Percentiles rank a stretch among this genome's conserved stretches.
Conservation (phyloP, 768 basidiomycete genomes). For the Mycena pura region DNA sequence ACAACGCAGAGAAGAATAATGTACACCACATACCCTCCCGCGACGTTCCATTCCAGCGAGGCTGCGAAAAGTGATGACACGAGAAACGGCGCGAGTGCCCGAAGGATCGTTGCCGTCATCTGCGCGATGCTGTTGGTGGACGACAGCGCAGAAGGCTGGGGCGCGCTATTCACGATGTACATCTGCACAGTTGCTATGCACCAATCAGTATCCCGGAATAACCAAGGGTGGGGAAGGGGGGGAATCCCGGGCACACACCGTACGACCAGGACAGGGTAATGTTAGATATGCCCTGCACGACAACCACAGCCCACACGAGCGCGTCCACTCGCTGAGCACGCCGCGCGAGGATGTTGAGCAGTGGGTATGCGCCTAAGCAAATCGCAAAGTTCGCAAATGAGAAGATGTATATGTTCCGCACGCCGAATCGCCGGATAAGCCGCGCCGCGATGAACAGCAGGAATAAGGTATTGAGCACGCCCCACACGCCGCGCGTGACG, state of each 20-base stretch:
- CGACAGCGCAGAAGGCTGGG: constrained; percentile 49
- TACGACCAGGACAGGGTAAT: constrained; percentile 16
- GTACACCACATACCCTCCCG: constrained; percentile 55
- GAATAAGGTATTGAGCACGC: constrained; percentile 53
- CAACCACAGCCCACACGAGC: constrained; percentile 22
- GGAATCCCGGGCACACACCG: constrained; percentile 6
- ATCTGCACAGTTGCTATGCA: constrained; percentile 49
- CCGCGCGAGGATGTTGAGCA: constrained; percentile 23
- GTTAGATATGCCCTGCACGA: constrained; percentile 23
- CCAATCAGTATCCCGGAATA: neutral
- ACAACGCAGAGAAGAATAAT: constrained; percentile 39
- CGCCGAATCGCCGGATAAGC: constrained; percentile 51
- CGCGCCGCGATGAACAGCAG: constrained; percentile 53
- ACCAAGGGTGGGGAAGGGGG: no score
- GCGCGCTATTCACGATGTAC: constrained; percentile 52
- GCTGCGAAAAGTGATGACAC: constrained; percentile 65
- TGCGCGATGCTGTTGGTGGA: constrained; percentile 64
- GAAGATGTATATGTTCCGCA: constrained; percentile 48
- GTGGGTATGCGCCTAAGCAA: constrained; percentile 24
- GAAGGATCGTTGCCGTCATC: constrained; percentile 53
- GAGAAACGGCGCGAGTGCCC: constrained; percentile 59
- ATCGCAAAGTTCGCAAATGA: constrained; percentile 29
- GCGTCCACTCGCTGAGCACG: constrained; percentile 19
- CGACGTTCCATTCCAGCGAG: constrained; percentile 50
- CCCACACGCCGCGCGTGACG: constrained; percentile 51